Base-by-base conservation (phyloP, 2,329 filamentous ascomycete species). In the Penicillium oxalicum region DNA sequence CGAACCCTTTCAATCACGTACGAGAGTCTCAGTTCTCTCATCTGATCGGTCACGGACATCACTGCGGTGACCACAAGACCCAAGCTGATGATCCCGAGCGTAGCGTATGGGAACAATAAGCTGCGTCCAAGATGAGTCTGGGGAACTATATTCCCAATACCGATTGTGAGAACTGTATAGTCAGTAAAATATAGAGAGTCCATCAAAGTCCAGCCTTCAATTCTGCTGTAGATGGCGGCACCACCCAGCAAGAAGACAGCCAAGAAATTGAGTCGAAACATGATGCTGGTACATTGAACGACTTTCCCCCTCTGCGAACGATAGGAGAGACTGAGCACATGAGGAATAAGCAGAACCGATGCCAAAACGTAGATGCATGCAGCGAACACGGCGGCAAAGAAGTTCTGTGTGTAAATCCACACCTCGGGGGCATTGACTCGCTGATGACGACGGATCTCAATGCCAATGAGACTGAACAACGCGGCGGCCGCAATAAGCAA, bases 171-270 rank as follows among this genome's bases (percentile, higher is more conserved):
- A 1, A 80, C 61, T 0, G 78, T 81, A 40, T 78, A 77, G 53
- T 80, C 74, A 2, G 77, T 75, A 70, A 75, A 81, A 55, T 77
- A 82, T 0, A 81, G 71, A 1, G 73, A 73, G 54, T 80, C 76
- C 0, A 80, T 63, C 51, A 72, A 80, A 8, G 44, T 35, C 39
- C 39, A 40, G 28, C 34, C 48, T 44, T 44, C 36, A 24, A 49
- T 40, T 4, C 12, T 37, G 41, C 39, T 38, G 29, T 47, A 47
- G 7, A 49, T 9, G 5, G 38, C 48, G 24, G 50, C 29, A 6
- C 39, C n/a, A 11, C 45, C 24, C 27, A 52, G 34, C 33, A 29
- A 26, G 28, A 47, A 9, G 32, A 42, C 25, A 9, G 5, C 5
- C 12, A 42, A 42, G 12, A 11, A 7, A 29, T 2, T 34, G 13